phyloP scores from a whole-genome alignment of 768 basidiomycete species.

The Astraeus odoratus region DNA sequence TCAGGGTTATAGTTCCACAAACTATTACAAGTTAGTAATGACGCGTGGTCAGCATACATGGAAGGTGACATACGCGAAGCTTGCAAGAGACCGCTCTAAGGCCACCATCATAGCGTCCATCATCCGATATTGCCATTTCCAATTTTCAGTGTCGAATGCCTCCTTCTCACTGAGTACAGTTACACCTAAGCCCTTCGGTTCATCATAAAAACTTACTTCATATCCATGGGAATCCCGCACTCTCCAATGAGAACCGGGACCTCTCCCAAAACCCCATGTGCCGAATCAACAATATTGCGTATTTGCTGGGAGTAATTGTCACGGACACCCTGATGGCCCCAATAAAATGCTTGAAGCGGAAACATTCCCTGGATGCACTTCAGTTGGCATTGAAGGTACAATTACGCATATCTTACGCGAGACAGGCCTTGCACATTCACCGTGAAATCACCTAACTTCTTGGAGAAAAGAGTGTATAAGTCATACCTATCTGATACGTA shows the following conservation, averaged over 20 bases:
- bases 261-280: slow-evolving; percentile 67
- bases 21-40: slow-evolving; percentile 30
- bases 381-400: neutral
- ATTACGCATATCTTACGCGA: slow-evolving; percentile 42
- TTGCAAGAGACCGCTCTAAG: slow-evolving; percentile 67
- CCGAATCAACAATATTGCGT: slow-evolving; percentile 64
- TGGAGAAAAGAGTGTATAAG: slow-evolving; percentile 78
- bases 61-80: slow-evolving; percentile 70
- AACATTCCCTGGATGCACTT: slow-evolving; percentile 68
- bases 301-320: slow-evolving; percentile 84
- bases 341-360: slow-evolving; percentile 72
- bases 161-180: slow-evolving; percentile 46
- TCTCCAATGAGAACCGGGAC: slow-evolving; percentile 85
- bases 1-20: slow-evolving; percentile 93
- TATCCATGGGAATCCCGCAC: slow-evolving; percentile 93
- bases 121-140: slow-evolving; percentile 80
- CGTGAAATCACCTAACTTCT: slow-evolving; percentile 77
- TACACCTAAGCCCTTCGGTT: neutral
- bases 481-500: slow-evolving; percentile 63
- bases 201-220: slow-evolving; percentile 60
- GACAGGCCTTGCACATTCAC: slow-evolving; percentile 93
- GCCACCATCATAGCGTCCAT: slow-evolving; percentile 90
- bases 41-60: neutral
- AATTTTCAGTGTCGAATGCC: slow-evolving; percentile 69
- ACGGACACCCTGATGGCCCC: slow-evolving; percentile 76